Percentiles rank a stretch among this genome's conserved stretches.
phyloP scores from a whole-genome alignment of 2,329 filamentous ascomycete species.

The Aureobasidium pullulans region DNA sequence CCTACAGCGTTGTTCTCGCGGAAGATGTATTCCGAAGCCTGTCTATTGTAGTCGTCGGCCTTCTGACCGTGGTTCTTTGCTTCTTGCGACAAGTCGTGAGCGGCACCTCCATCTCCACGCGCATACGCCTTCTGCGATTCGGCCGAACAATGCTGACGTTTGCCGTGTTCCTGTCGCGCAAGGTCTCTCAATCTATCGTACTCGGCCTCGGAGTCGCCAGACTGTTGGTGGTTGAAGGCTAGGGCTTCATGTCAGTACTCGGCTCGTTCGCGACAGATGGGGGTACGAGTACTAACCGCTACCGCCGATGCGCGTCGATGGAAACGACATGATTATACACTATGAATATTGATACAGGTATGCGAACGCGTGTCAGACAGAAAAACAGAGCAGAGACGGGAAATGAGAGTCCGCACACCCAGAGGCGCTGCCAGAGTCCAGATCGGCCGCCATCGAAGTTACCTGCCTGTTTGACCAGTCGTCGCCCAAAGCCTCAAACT shows the following conservation, averaged over 20 bases:
- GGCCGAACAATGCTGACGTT: slow-evolving; percentile 60
- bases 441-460: slow-evolving; percentile 5
- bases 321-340: slow-evolving; percentile 17
- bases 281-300: slow-evolving; percentile 16
- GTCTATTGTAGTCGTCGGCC: slow-evolving; percentile 83
- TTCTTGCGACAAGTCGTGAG: slow-evolving; percentile 76
- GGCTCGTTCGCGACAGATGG: neutral
- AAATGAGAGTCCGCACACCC: slow-evolving; percentile 3
- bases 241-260: slow-evolving; percentile 16
- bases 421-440: slow-evolving; percentile 2
- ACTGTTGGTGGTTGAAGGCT: slow-evolving; percentile 71
- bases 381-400: neutral
- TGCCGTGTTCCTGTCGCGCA: slow-evolving; percentile 70
- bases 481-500: neutral
- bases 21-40: slow-evolving; percentile 92
- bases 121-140: slow-evolving; percentile 72
- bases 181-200: slow-evolving; percentile 85
- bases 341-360: neutral
- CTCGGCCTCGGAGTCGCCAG: slow-evolving; percentile 66
- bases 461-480: neutral
- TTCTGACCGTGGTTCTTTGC: slow-evolving; percentile 75
- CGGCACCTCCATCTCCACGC: slow-evolving; percentile 71
- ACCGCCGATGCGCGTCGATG: slow-evolving; percentile 17
- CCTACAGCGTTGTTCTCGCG: slow-evolving; percentile 81
- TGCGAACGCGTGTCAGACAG: neutral